A percentile compares a stretch with the other conserved stretches of the same genome.
Conservation (phyloP, 331 rosid species). For the Malus hybrid region DNA sequence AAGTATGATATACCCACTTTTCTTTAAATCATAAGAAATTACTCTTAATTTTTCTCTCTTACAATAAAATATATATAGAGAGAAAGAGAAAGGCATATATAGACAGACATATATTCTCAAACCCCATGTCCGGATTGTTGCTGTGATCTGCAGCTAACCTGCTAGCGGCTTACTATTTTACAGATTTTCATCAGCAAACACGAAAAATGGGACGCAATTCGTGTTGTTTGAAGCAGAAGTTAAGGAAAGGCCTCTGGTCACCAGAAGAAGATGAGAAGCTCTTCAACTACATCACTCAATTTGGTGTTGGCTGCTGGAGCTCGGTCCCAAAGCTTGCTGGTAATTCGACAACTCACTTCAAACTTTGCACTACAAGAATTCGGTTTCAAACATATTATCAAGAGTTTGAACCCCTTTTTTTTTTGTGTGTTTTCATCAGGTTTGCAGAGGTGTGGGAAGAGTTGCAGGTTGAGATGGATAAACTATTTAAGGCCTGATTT, state of each 20-base stretch:
- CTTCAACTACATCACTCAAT: conserved; percentile 71
- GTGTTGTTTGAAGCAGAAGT: conserved; percentile 74
- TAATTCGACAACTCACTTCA: conserved; percentile 3
- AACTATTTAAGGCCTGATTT: conserved; percentile 90
- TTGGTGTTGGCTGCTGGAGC: conserved; percentile 98
- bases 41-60: conserved; percentile 22
- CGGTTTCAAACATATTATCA: neutral
- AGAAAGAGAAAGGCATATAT: neutral
- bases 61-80: neutral
- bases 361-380: neutral
- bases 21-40: conserved; percentile 46
- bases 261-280: conserved; percentile 99
- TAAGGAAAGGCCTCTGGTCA: conserved; percentile 94
- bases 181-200: neutral
- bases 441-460: conserved; percentile 90
- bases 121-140: conserved; percentile 14
- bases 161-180: conserved; percentile 24
- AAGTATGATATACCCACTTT: conserved; percentile 55
- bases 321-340: conserved; percentile 94
- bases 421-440: conserved; percentile 27
- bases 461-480: conserved; percentile 91
- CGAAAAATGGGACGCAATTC: conserved; percentile 84
- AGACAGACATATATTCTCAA: conserved; percentile 30
- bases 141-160: neutral
- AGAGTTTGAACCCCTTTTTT: neutral